A percentile compares a stretch with the other conserved stretches of the same genome.
These are phyloP conservation scores for Yarrowia hollandica DNA, from an alignment of 805 yeast species.

Conservation along the genomic window DNA sequence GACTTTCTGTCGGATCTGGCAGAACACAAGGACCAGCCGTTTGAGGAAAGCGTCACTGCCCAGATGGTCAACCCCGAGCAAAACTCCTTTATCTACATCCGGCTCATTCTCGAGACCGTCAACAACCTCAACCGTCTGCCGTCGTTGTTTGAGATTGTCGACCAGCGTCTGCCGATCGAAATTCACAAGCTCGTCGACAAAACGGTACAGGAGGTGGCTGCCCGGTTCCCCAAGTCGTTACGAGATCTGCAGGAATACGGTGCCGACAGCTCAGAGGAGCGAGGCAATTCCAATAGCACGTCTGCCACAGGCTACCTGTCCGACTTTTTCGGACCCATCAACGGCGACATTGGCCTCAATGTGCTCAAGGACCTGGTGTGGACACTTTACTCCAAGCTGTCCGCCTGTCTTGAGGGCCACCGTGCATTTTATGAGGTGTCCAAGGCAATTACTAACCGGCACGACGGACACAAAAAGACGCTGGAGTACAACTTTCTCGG, in stretches of 20 bases:
- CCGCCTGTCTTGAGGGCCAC: conserved; percentile 68
- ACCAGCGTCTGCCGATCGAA: conserved; percentile 60
- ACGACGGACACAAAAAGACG: conserved; percentile 30
- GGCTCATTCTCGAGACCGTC: conserved; percentile 55
- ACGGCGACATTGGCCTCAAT: conserved; percentile 51
- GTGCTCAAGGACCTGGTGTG: conserved; percentile 71
- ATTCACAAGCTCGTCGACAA: conserved; percentile 61
- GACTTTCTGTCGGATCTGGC: conserved; percentile 32
- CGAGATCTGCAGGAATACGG: conserved; percentile 34
- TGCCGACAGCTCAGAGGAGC: background rate
- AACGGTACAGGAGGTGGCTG: conserved; percentile 63
- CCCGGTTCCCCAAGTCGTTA: conserved; percentile 51
- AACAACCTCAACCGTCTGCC: conserved; percentile 62
- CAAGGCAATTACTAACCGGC: conserved; percentile 32
- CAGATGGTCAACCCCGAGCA: conserved; percentile 44
- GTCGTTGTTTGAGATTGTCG: conserved; percentile 55
- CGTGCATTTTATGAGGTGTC: conserved; percentile 61
- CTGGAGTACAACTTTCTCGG: conserved; percentile 43
- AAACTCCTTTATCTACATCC: conserved; percentile 56
- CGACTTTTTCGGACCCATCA: conserved; percentile 18
- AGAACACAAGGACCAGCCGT: conserved; percentile 24
- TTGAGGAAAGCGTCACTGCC: conserved; percentile 37
- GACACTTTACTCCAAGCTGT: conserved; percentile 61
- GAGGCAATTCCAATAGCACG: background rate
- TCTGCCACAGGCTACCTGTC: conserved; percentile 14